Conservation (phyloP, 441 rosid genomes). For the Cnidoscolus chayamansa region DNA sequence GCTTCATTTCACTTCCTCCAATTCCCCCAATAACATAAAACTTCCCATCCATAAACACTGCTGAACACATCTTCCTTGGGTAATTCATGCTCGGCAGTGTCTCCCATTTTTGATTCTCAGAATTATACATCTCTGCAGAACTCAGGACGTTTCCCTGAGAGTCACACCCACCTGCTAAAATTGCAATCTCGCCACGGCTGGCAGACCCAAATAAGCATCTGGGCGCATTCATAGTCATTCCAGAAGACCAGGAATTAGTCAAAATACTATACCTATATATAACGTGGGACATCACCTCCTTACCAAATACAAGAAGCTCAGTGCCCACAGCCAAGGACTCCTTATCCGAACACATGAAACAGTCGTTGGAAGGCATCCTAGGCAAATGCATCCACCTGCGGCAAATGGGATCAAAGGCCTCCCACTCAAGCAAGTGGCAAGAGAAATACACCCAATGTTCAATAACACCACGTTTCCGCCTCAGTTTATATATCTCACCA, state of each 20-base stretch:
- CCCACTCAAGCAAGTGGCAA: constrained; percentile 81
- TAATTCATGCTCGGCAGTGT: constrained; percentile 72
- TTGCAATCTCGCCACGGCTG: constrained; percentile 83
- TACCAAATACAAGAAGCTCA: constrained; percentile 86
- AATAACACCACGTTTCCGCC: constrained; percentile 51
- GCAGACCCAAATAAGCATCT: constrained; percentile 96
- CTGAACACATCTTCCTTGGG: constrained; percentile 89
- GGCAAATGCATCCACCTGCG: constrained; percentile 87
- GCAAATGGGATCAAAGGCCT: constrained; percentile 75
- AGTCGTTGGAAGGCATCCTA: constrained; percentile 65
- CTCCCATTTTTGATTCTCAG: constrained; percentile 68
- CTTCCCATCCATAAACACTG: constrained; percentile 83
- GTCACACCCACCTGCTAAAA: constrained; percentile 94
- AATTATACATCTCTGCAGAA: constrained; percentile 84
- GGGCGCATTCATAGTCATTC: constrained; percentile 73
- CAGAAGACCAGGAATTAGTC: constrained; percentile 80
- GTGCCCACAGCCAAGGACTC: constrained; percentile 98
- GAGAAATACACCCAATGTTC: constrained; percentile 97
- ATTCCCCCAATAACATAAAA: constrained; percentile 88
- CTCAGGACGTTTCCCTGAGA: constrained; percentile 54
- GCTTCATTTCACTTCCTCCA: constrained; percentile 48
- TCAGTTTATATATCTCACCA: constrained; percentile 65
- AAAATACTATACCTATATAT: constrained; percentile 81
- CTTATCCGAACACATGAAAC: constrained; percentile 73
- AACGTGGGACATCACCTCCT: constrained; percentile 59